phyloP scores from a whole-genome alignment of 2,329 filamentous ascomycete species.

The Fusarium cicatricum region DNA sequence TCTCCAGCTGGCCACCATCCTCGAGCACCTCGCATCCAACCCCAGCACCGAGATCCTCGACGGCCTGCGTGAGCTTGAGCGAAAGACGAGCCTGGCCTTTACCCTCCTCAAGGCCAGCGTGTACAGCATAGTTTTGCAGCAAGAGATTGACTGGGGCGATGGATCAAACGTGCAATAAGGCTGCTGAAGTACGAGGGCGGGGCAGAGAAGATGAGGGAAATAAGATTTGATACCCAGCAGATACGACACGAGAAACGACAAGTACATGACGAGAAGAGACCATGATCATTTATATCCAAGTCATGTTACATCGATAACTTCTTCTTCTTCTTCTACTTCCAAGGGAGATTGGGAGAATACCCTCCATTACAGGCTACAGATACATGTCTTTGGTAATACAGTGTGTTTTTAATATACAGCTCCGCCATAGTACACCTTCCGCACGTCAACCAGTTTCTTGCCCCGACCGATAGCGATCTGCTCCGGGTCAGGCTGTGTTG shows the following conservation, averaged over 20 bases:
- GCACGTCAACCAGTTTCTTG: constrained; percentile 94
- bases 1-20: constrained; percentile 63
- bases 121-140: constrained; percentile 97
- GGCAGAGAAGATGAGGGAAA: background rate
- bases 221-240: constrained; percentile 33
- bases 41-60: constrained; percentile 87
- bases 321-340: constrained; percentile 2
- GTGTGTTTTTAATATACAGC: constrained; percentile 62
- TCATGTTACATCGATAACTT: constrained; percentile 22
- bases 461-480: constrained; percentile 88
- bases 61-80: constrained; percentile 84
- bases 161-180: constrained; percentile 49
- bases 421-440: constrained; percentile 96
- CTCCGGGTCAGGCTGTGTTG: constrained; percentile 85
- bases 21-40: constrained; percentile 70
- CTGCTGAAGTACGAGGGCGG: background rate
- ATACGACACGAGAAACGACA: constrained; percentile 32
- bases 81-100: constrained; percentile 94
- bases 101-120: constrained; percentile 97
- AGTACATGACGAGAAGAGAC: constrained; percentile 5
- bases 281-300: constrained; percentile 20
- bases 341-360: constrained; percentile 14
- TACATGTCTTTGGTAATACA: constrained; percentile 41
- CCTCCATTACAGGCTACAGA: constrained; percentile 38
- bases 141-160: constrained; percentile 84